These are phyloP conservation scores for Paraphoma chrysanthemicola DNA, from an alignment of 2,329 filamentous ascomycete genomes.

Conservation along the genomic window DNA sequence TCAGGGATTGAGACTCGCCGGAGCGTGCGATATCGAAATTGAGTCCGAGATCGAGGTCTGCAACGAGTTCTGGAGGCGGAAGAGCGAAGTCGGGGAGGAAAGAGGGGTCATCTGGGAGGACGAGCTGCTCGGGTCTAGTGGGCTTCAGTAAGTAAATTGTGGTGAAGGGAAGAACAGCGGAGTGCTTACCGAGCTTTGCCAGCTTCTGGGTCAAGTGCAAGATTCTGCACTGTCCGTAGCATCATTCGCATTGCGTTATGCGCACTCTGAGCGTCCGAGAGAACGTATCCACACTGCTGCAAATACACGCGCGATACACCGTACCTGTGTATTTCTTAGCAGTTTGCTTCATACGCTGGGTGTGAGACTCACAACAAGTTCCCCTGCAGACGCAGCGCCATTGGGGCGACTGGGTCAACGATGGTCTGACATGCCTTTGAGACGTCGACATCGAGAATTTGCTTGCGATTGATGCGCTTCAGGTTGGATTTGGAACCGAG, in stretches of 20 bases:
- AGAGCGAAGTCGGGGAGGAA: slow-evolving; percentile 74
- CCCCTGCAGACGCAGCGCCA: slow-evolving; percentile 88
- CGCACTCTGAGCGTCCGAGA: slow-evolving; percentile 78
- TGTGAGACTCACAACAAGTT: slow-evolving; percentile 71
- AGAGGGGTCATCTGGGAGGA: slow-evolving; percentile 80
- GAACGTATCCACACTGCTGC: slow-evolving; percentile 86
- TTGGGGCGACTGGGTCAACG: slow-evolving; percentile 80
- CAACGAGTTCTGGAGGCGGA: slow-evolving; percentile 64
- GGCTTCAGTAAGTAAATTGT: slow-evolving; percentile 8
- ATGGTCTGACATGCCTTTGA: slow-evolving; percentile 89
- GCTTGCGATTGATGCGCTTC: slow-evolving; percentile 80
- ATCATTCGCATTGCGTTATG: slow-evolving; percentile 76
- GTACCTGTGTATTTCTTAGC: slow-evolving; percentile 39
- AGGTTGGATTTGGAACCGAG: slow-evolving; percentile 75
- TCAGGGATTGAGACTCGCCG: slow-evolving; percentile 48
- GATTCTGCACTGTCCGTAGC: slow-evolving; percentile 63
- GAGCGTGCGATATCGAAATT: slow-evolving; percentile 44
- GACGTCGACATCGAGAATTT: slow-evolving; percentile 87
- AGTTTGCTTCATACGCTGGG: neutral
- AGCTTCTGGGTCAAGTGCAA: slow-evolving; percentile 72
- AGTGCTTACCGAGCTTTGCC: slow-evolving; percentile 72
- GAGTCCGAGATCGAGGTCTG: slow-evolving; percentile 49
- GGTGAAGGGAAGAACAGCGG: neutral
- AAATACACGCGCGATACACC: slow-evolving; percentile 85
- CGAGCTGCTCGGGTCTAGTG: slow-evolving; percentile 73